These are phyloP conservation scores for Fusarium vanettenii DNA, from an alignment of 2,329 filamentous ascomycete species.

Conservation along the genomic window DNA sequence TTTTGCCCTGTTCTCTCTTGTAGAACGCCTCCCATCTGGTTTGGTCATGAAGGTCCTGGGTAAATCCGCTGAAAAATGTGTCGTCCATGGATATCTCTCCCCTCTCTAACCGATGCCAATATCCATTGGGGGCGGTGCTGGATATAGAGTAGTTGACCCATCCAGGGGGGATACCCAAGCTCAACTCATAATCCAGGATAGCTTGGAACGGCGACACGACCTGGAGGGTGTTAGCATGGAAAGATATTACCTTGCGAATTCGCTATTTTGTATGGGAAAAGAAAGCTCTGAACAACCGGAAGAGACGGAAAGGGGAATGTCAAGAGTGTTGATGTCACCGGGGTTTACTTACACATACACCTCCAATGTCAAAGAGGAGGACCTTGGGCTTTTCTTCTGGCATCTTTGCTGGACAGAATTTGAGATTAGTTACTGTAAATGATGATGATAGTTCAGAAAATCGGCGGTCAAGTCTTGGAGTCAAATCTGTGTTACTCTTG, in stretches of 20 bases:
- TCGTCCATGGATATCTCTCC: conserved; percentile 82
- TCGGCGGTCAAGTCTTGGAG: conserved; percentile 1
- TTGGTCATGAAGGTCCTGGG: conserved; percentile 74
- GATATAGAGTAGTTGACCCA: conserved; percentile 95
- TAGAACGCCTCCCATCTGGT: conserved; percentile 77
- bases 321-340: not conserved
- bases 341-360: conserved; percentile 84
- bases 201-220: conserved; percentile 92
- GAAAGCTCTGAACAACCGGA: not conserved
- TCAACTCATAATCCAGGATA: conserved; percentile 89
- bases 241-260: rapidly evolving
- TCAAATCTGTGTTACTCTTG: not conserved
- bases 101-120: conserved; percentile 89
- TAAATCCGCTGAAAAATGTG: conserved; percentile 81
- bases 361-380: conserved; percentile 93
- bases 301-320: not conserved
- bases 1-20: conserved; percentile 54
- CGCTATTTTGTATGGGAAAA: not conserved
- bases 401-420: conserved; percentile 3
- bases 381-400: conserved; percentile 70
- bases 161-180: conserved; percentile 81
- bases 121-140: conserved; percentile 78
- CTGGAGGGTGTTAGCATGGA: conserved; percentile 56
- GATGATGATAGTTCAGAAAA: conserved; percentile 35
- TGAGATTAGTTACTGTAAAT: no score